These are phyloP conservation scores for Plicaturopsis crispa DNA, from an alignment of 768 basidiomycete species.

Conservation along the genomic window DNA sequence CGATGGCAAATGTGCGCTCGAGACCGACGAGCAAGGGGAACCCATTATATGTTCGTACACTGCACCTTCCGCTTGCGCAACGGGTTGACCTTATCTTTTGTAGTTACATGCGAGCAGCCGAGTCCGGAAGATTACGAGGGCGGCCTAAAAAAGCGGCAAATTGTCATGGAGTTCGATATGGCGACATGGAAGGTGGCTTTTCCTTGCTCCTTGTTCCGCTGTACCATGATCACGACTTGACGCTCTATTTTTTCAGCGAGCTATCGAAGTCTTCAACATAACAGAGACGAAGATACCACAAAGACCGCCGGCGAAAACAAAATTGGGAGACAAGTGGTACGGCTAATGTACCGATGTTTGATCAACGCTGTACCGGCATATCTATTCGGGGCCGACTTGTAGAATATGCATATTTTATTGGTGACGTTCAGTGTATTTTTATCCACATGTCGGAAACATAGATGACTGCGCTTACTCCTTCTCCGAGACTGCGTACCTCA, in stretches of 20 bases:
- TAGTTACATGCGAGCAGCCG: slow-evolving; percentile 61
- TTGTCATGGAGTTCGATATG: slow-evolving; percentile 90
- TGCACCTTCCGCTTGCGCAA: neutral
- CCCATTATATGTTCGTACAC: slow-evolving; percentile 62
- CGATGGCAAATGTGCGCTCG: slow-evolving; percentile 73
- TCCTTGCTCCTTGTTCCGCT: neutral
- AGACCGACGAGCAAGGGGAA: slow-evolving; percentile 59
- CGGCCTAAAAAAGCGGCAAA: slow-evolving; percentile 70
- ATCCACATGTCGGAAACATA: too few species aligned
- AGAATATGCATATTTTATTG: too few species aligned
- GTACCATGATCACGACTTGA: neutral
- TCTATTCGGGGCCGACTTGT: too few species aligned
- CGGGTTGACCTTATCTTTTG: too few species aligned
- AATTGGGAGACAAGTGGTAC: slow-evolving; percentile 65
- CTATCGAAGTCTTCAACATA: slow-evolving; percentile 84
- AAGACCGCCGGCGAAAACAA: slow-evolving; percentile 49
- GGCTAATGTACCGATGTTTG: too few species aligned
- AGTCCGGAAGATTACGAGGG: slow-evolving; percentile 50
- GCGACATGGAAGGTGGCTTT: slow-evolving; percentile 73
- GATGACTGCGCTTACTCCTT: too few species aligned
- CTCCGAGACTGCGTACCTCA: too few species aligned
- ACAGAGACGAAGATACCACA: slow-evolving; percentile 68
- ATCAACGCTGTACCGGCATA: too few species aligned
- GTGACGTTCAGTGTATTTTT: too few species aligned
- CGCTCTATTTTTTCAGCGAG: slow-evolving; percentile 42